Conservation (phyloP, 306 rosid genomes). For the Pyrus communis region DNA sequence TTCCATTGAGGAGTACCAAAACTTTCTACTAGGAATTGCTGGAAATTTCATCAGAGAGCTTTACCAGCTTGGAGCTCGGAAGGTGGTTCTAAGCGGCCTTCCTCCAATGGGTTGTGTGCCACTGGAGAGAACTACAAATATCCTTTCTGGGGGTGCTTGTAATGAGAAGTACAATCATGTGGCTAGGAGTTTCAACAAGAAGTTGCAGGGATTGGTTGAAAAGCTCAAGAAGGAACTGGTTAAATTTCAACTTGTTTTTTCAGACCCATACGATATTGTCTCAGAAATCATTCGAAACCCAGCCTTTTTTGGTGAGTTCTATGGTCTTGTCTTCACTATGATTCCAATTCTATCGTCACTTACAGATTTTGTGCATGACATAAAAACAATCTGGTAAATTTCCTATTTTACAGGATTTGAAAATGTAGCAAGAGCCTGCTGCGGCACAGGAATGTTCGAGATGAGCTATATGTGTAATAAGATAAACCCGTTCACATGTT, state of each 20-base stretch:
- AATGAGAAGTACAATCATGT: slow-evolving; percentile 28
- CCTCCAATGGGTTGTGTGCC: slow-evolving; percentile 72
- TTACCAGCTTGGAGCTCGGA: slow-evolving; percentile 35
- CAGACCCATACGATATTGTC: slow-evolving; percentile 35
- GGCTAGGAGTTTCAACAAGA: slow-evolving; percentile 38
- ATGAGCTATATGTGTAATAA: slow-evolving; percentile 36
- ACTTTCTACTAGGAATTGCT: slow-evolving; percentile 28
- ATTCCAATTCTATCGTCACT: background rate
- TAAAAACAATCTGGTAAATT: background rate
- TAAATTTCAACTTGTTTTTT: slow-evolving; percentile 27
- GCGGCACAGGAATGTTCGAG: slow-evolving; percentile 40
- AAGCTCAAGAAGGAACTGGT: slow-evolving; percentile 17
- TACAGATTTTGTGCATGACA: background rate
- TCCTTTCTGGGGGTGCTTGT: slow-evolving; percentile 26
- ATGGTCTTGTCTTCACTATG: background rate
- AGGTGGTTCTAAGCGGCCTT: slow-evolving; percentile 35
- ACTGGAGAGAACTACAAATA: slow-evolving; percentile 36
- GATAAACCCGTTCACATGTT: slow-evolving; percentile 40
- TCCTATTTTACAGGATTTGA: slow-evolving; percentile 33
- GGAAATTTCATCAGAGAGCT: slow-evolving; percentile 27
- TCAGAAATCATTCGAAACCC: slow-evolving; percentile 37
- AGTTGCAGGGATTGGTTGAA: slow-evolving; percentile 28
- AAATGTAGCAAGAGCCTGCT: slow-evolving; percentile 33
- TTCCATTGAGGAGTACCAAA: slow-evolving; percentile 42
- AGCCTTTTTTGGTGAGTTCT: slow-evolving; percentile 22